phyloP scores from a whole-genome alignment of 2,329 filamentous ascomycete species.

The Neopestalotiopsis clavispora region DNA sequence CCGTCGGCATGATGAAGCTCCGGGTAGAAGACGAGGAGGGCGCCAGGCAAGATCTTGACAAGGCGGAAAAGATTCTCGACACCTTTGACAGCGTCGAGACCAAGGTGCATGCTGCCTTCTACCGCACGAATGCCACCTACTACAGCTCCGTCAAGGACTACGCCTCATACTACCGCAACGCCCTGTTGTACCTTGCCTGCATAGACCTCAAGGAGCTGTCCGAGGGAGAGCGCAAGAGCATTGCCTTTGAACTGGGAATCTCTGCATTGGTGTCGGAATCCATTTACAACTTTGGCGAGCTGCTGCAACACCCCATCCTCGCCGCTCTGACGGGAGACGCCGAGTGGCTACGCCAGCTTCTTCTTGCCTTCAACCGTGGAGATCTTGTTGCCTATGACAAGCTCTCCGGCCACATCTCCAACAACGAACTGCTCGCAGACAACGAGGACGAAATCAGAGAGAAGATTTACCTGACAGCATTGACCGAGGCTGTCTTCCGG shows the following conservation, averaged over 20 bases:
- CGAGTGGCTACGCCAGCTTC: conserved; percentile 90
- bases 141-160: conserved; percentile 94
- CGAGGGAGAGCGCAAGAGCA: conserved; percentile 74
- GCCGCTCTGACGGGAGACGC: conserved; percentile 81
- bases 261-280: conserved; percentile 90
- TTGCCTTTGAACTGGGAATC: conserved; percentile 91
- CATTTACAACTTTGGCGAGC: conserved; percentile 99
- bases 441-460: conserved; percentile 88
- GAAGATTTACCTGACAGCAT: conserved; percentile 95
- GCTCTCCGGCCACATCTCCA: conserved; percentile 78
- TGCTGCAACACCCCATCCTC: conserved; percentile 95
- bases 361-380: conserved; percentile 96
- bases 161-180: conserved; percentile 95
- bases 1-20: conserved; percentile 86
- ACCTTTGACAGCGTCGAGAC: conserved; percentile 94
- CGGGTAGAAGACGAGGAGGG: conserved; percentile 79
- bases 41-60: conserved; percentile 84
- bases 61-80: conserved; percentile 86
- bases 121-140: conserved; percentile 92
- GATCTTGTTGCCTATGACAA: conserved; percentile 88
- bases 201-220: conserved; percentile 81
- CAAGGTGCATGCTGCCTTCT: conserved; percentile 94
- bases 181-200: conserved; percentile 95
- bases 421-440: conserved; percentile 78
- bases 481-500: conserved; percentile 96